Conservation (phyloP, 2,329 filamentous ascomycete genomes). For the Rutstroemia sp. region DNA sequence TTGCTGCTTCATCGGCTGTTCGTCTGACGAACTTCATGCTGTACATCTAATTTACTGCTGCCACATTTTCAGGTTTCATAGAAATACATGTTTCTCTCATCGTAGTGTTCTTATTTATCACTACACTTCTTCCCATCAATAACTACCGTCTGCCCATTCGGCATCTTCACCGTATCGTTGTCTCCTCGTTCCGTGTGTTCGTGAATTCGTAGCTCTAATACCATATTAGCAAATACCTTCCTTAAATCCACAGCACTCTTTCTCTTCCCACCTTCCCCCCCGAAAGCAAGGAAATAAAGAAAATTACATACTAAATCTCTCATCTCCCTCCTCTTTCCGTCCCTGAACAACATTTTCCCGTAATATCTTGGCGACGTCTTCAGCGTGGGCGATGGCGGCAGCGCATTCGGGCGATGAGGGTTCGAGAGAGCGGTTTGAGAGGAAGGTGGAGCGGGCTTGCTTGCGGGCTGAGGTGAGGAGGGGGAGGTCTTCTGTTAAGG, state of each 20-base stretch:
- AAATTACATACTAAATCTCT: conserved; percentile 52
- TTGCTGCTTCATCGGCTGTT: neutral
- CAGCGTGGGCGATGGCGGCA: conserved; percentile 67
- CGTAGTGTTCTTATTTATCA: neutral
- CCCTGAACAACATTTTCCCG: conserved; percentile 87
- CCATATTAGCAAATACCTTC: neutral
- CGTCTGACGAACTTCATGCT: neutral
- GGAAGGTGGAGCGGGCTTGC: conserved; percentile 70
- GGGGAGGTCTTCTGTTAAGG: conserved; percentile 55
- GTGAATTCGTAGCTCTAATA: conserved; percentile 75
- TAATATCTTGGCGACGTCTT: conserved; percentile 75
- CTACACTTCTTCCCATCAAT: conserved; percentile 26
- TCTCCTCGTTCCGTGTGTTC: conserved; percentile 85
- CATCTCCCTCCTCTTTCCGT: conserved; percentile 37
- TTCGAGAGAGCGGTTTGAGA: conserved; percentile 53
- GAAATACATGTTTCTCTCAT: neutral
- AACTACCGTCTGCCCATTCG: conserved; percentile 28
- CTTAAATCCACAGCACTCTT: neutral
- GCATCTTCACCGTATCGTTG: conserved; percentile 79
- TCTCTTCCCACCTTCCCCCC: neutral
- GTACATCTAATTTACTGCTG: neutral
- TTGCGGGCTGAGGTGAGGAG: conserved; percentile 63
- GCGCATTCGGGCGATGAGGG: conserved; percentile 50
- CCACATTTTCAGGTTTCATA: neutral
- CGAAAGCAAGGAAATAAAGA: neutral